Conservation (phyloP, 169 alveolate genomes). For the Cryptosporidium parvum region DNA sequence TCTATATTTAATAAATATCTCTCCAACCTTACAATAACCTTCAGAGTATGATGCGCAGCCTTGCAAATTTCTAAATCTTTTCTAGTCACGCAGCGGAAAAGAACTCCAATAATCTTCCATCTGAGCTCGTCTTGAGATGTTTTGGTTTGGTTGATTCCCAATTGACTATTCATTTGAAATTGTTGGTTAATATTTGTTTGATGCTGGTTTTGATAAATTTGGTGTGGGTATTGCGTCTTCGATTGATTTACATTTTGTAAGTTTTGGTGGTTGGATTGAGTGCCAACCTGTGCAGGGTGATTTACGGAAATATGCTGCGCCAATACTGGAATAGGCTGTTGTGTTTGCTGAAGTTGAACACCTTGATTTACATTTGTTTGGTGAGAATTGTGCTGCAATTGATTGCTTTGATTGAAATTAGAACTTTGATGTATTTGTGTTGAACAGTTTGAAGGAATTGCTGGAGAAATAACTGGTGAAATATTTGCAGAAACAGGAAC, state of each 20-base stretch:
- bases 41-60: slow-evolving; percentile 70
- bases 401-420: slow-evolving; percentile 7
- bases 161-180: slow-evolving; percentile 8
- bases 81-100: slow-evolving; percentile 74
- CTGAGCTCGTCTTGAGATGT: slow-evolving; percentile 53
- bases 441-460: slow-evolving; percentile 9
- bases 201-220: slow-evolving; percentile 25
- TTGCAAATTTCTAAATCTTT: slow-evolving; percentile 67
- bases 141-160: slow-evolving; percentile 21
- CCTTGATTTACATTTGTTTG: neutral
- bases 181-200: slow-evolving; percentile 36
- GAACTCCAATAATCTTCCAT: slow-evolving; percentile 66
- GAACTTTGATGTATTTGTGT: slow-evolving; percentile 1
- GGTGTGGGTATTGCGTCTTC: slow-evolving; percentile 41
- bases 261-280: neutral
- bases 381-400: neutral
- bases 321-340: slow-evolving; percentile 7
- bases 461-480: slow-evolving; percentile 40
- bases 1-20: slow-evolving; percentile 21
- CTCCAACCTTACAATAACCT: slow-evolving; percentile 62
- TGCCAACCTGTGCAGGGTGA: slow-evolving; percentile 7
- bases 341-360: slow-evolving; percentile 17
- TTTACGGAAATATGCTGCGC: neutral
- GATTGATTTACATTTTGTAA: slow-evolving; percentile 24
- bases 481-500: slow-evolving; percentile 35